Base-by-base conservation (phyloP, 2,329 filamentous ascomycete species). In the Sclerotinia glacialis region DNA sequence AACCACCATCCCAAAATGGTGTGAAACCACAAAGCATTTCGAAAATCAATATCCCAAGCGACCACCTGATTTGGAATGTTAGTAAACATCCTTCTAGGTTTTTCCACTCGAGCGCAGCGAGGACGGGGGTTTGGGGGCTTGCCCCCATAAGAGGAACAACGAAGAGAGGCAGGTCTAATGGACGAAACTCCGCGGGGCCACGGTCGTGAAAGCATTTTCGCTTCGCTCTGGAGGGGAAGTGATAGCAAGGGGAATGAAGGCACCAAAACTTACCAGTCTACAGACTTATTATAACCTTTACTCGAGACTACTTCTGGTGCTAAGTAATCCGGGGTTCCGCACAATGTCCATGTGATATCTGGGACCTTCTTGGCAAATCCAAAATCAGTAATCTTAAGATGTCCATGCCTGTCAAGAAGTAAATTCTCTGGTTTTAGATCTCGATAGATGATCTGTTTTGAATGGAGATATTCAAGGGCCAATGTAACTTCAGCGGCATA, bases 11-110 rank as follows among this genome's bases (percentile, higher is more conserved):
- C 94, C 95, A 99, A 82, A 99, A 99, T 6, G 95, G 95, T 6
- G 95, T 99, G 80, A 97, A 99, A 37, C 95, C 95, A 77, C 95
- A 98, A 47, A 99, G 86, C 95, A 99, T 99, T 83, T 99, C 95
- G 78, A 97, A 99, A 78, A 99, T 98, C 73, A 99, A 82, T 77
- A 99, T 98, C 55, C 95, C 95, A 67, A 99, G 84, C 64, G 94
- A 98, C 95, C 95, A 99, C 93, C 93, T 97, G 72, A 12, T 21
- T 67, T 37, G 52, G 59, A 14, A 47, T 59, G 55, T 73, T 52
- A 75, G 66, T 50, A 63, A n/a, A 31, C 31, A 18, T 18, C 7
- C 28, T 55, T 53, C 7, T n/a, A 23, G 18, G 37, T n/a, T 23
- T n/a, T 23, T 54, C 8, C 21, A 18, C 37, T 37, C 42, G 56